A percentile compares a stretch with the other conserved stretches of the same genome.
Conservation (phyloP, 768 basidiomycete species). For the Mycena rebaudengoi region DNA sequence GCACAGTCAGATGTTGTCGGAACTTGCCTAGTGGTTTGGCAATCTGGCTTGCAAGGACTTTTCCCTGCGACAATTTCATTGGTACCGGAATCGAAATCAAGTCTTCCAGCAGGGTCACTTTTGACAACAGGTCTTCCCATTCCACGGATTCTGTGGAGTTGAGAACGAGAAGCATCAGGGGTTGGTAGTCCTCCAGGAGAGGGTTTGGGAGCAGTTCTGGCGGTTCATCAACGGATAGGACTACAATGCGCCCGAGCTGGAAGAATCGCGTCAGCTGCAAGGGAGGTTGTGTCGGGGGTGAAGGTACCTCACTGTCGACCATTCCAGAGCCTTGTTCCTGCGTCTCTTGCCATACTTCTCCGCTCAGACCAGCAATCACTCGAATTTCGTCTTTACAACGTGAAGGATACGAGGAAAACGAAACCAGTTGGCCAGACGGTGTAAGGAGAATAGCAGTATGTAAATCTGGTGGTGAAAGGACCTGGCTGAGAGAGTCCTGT, state of each 20-base stretch:
- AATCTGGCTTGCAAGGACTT: conserved; percentile 51
- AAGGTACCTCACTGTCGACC: conserved; percentile 88
- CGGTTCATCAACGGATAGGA: conserved; percentile 66
- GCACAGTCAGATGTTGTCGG: conserved; percentile 45
- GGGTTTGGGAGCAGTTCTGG: conserved; percentile 27
- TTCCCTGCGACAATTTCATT: conserved; percentile 43
- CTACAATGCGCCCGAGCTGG: conserved; percentile 76
- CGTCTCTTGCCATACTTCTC: conserved; percentile 84
- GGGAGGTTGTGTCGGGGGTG: neutral
- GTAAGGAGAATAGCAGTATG: conserved; percentile 80
- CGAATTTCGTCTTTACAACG: conserved; percentile 78
- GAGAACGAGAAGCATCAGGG: conserved; percentile 75
- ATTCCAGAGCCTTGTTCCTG: conserved; percentile 70
- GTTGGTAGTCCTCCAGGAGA: conserved; percentile 48
- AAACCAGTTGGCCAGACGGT: conserved; percentile 78
- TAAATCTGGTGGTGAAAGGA: conserved; percentile 64
- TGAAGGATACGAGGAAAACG: conserved; percentile 62
- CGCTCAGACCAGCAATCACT: conserved; percentile 74
- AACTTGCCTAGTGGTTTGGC: conserved; percentile 54
- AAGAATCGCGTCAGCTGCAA: neutral
- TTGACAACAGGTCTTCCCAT: conserved; percentile 73
- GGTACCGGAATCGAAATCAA: conserved; percentile 10
- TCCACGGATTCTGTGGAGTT: conserved; percentile 66
- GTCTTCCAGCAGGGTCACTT: conserved; percentile 52
- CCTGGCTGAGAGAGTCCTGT: conserved; percentile 69